Percentiles rank a stretch among this genome's conserved stretches.
These are phyloP conservation scores for Capronia coronata DNA, from an alignment of 2,329 filamentous ascomycete species.

Conservation along the genomic window DNA sequence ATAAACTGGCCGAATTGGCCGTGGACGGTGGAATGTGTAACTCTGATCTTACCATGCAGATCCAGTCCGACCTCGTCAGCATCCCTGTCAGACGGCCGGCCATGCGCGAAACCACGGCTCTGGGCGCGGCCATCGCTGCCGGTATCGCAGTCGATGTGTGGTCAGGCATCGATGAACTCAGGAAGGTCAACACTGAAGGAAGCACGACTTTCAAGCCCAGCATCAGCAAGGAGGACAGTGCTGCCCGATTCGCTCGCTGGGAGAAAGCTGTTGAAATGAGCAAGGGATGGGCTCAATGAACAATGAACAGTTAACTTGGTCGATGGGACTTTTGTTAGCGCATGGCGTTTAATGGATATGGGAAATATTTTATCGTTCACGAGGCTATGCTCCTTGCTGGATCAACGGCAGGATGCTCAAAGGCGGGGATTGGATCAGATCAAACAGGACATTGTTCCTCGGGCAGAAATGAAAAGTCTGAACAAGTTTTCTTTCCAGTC, in stretches of 20 bases:
- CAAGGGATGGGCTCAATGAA: constrained; percentile 25
- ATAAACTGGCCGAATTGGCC: constrained; percentile 66
- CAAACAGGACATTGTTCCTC: neutral
- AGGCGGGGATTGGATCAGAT: too few species aligned
- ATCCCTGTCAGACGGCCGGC: constrained; percentile 76
- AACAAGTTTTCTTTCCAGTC: too few species aligned
- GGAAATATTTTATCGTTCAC: neutral
- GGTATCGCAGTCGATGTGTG: constrained; percentile 78
- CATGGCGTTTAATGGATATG: constrained; percentile 2
- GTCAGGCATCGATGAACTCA: constrained; percentile 66
- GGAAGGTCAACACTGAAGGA: constrained; percentile 63
- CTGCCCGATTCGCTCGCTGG: constrained; percentile 64
- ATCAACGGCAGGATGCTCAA: neutral
- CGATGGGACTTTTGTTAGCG: constrained; percentile 3
- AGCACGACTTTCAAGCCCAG: constrained; percentile 64
- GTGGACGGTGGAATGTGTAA: constrained; percentile 89
- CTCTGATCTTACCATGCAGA: constrained; percentile 81
- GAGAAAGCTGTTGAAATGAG: constrained; percentile 73
- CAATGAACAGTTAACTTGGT: constrained; percentile 7
- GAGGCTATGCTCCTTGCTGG: neutral
- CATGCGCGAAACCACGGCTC: constrained; percentile 85
- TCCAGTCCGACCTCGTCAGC: constrained; percentile 73
- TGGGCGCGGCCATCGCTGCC: constrained; percentile 82
- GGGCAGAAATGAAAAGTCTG: neutral
- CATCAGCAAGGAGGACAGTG: constrained; percentile 53